phyloP scores from a whole-genome alignment of 1,284 basidiomycete genomes.

The Malassezia obtusa region DNA sequence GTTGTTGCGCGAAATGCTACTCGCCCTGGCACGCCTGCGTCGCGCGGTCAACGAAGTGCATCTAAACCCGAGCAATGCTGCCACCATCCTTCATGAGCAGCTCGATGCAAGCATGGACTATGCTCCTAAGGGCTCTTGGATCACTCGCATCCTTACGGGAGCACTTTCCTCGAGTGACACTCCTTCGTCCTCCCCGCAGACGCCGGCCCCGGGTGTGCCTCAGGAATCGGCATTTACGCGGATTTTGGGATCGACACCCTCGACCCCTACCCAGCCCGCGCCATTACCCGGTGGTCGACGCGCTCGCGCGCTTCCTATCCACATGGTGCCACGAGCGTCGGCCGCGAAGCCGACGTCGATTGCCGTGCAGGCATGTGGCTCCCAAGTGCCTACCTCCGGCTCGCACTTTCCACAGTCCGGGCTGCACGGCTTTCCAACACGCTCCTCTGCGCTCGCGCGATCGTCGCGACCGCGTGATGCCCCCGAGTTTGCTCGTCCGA shows the following conservation, averaged over 20 bases:
- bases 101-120: constrained; percentile 23
- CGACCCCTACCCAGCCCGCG: background rate
- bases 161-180: background rate
- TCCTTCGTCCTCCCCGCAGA: background rate
- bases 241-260: background rate
- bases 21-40: constrained; percentile 71
- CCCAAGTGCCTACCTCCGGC: background rate
- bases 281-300: background rate
- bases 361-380: background rate
- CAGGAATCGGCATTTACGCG: constrained; percentile 4
- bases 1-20: constrained; percentile 72
- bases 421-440: background rate
- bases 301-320: background rate
- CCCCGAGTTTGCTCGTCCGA: background rate
- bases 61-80: constrained; percentile 66
- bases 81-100: constrained; percentile 38
- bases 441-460: background rate
- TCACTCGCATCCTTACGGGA: constrained; percentile 11
- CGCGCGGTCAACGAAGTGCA: constrained; percentile 79
- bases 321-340: background rate
- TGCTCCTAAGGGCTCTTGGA: constrained; percentile 9
- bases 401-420: background rate
- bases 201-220: background rate
- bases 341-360: background rate
- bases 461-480: background rate